Evolutionary conservation across 2,329 filamentous ascomycete species (phyloP).

Genomic region (Neonectria hederae): DNA sequence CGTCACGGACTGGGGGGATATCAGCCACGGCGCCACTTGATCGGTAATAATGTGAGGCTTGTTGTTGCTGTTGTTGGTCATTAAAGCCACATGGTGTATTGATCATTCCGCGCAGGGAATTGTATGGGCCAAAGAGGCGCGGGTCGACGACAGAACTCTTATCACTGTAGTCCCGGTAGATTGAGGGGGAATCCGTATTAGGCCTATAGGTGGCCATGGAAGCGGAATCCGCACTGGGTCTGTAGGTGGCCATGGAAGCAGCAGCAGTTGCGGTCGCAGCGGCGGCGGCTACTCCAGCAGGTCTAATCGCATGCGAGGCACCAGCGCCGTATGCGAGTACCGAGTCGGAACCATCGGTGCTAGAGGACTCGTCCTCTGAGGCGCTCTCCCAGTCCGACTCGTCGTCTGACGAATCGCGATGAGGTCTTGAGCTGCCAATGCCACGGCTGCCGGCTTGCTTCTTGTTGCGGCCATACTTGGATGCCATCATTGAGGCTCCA

Average conservation of each 20-base stretch:
- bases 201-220: constrained; percentile 47
- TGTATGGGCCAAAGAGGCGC: constrained; percentile 66
- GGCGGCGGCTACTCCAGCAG: constrained; percentile 35
- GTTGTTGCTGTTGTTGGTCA: constrained; percentile 44
- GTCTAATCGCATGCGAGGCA: constrained; percentile 38
- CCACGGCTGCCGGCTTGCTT: constrained; percentile 51
- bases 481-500: constrained; percentile 52
- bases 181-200: constrained; percentile 37
- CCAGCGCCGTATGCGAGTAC: constrained; percentile 50
- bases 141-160: constrained; percentile 66
- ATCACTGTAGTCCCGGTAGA: constrained; percentile 38
- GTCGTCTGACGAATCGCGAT: constrained; percentile 51
- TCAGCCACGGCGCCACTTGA: constrained; percentile 33
- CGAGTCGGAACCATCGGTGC: constrained; percentile 49
- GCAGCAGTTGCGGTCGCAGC: constrained; percentile 54
- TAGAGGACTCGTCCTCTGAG: constrained; percentile 57
- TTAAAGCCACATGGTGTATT: constrained; percentile 64
- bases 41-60: constrained; percentile 37
- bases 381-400: constrained; percentile 68
- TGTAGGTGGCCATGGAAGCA: constrained; percentile 48
- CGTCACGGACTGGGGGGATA: constrained; percentile 38
- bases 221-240: constrained; percentile 29
- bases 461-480: constrained; percentile 49
- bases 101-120: constrained; percentile 67
- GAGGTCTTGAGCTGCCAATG: constrained; percentile 53